Percentiles rank a stretch among this genome's conserved stretches.
These are phyloP conservation scores for Pezicula neosporulosa DNA, from an alignment of 2,329 filamentous ascomycete genomes.

Conservation along the genomic window DNA sequence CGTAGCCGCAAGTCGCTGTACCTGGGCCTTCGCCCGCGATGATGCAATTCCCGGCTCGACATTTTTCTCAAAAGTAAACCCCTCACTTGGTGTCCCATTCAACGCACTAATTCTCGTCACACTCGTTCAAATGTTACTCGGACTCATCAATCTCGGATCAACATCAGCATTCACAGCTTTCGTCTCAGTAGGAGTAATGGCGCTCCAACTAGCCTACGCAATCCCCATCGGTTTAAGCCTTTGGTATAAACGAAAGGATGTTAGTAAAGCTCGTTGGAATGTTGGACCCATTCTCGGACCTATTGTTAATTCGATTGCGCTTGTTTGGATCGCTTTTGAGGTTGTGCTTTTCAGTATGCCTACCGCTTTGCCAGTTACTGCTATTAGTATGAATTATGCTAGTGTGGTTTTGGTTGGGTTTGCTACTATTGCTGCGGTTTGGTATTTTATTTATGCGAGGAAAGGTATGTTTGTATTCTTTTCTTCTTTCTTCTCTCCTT, in stretches of 20 bases:
- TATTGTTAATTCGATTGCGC: slow-evolving; percentile 53
- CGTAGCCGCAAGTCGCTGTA: slow-evolving; percentile 55
- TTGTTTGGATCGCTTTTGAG: slow-evolving; percentile 55
- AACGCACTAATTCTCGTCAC: slow-evolving; percentile 61
- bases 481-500: neutral
- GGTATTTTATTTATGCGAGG: slow-evolving; percentile 47
- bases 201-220: slow-evolving; percentile 68
- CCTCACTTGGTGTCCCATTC: slow-evolving; percentile 58
- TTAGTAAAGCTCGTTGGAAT: slow-evolving; percentile 53
- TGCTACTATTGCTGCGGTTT: slow-evolving; percentile 43
- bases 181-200: slow-evolving; percentile 67
- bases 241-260: slow-evolving; percentile 54
- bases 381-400: slow-evolving; percentile 51
- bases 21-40: slow-evolving; percentile 65
- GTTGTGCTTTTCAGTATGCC: slow-evolving; percentile 64
- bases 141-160: slow-evolving; percentile 67
- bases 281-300: slow-evolving; percentile 58
- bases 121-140: slow-evolving; percentile 61
- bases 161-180: slow-evolving; percentile 69
- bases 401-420: slow-evolving; percentile 53
- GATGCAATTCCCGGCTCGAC: slow-evolving; percentile 61
- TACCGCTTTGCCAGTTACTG: slow-evolving; percentile 52
- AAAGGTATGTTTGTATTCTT: slow-evolving; percentile 39
- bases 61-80: slow-evolving; percentile 59
- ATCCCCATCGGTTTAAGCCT: slow-evolving; percentile 71